Evolutionary conservation across 176 grass and related monocot species (phyloP), one percentile per base, ranked within the genome.

Genomic region (Juncus inflexus): DNA sequence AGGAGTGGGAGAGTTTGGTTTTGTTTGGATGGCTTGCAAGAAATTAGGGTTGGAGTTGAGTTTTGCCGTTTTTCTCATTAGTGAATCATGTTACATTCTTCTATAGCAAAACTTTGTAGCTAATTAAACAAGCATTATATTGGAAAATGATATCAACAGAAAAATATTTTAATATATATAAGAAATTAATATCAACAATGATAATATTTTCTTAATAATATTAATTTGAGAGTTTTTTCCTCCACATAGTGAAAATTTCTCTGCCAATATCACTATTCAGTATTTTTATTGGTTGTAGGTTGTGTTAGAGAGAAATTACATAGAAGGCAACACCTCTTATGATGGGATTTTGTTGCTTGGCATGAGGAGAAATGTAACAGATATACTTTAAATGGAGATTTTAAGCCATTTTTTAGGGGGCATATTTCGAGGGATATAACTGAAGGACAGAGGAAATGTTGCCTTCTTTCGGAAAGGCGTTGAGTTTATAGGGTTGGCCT

Each of bases 1-100:
- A 7, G 28, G 35, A 28, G 45, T 47, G 43, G 35, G 12, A 11
- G 37, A 54, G 68, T 84, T 80, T 65, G 12, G 40, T 57, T 64
- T 77, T 58, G 37, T 57, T 67, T 60, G 55, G 50, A 74, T 82
- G 49, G 50, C 67, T 70, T 71, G 59, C 74, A 72, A 79, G 81
- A 64, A 63, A 77, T 69, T 47, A 70, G 51, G 65, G 52, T 40
- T 43, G 36, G 42, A 2, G 4, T 63, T 64, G 54, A 64, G 12
- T 38, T 37, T 58, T 64, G 61, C 39, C 42, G 7, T 55, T 66
- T 66, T 35, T 28, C 16, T 12, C 14, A 39, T 37, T 13, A 16
- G 58, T 14, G 10, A 8, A 16, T 42, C 12, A 64, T 38, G 73
- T 50, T 36, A 60, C 40, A 40, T 12, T 75, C 43, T 64, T 47